Evolutionary conservation across 768 basidiomycete species (phyloP), one percentile per base, ranked within the genome.

Genomic region (Podaxis pistillaris): DNA sequence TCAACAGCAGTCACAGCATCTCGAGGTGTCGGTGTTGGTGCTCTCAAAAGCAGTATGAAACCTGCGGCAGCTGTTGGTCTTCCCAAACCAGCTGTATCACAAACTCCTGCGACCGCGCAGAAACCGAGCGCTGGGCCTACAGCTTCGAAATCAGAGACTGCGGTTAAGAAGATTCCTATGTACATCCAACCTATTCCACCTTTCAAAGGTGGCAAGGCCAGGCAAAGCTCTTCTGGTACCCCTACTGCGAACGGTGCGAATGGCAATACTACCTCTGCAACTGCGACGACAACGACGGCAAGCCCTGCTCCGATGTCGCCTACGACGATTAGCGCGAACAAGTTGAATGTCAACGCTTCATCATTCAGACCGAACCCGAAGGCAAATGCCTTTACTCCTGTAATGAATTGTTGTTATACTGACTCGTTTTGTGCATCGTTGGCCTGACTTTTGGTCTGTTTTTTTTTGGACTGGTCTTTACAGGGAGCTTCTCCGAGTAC

Each of bases 331-430:
- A 78, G 82, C 36, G 80, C 73, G 66, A 74, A 85, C 67, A 85
- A 90, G 67, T 73, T 98, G 68, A 97, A 97, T 67, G 91, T 89
- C 60, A 91, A 91, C 63, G 96, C 96, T 12, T 88, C 89, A 28
- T 92, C 94, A 60, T 98, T 98, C 83, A 88, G 88, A 70, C 94
- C 95, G 12, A 94, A 89, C 71, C 86, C 87, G 60, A 89, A 89
- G 79, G 92, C 91, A 69, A 81, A 79, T 72, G 78, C 85, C 65
- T 93, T 90, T 75, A 89, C 84, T 71, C 91, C 87, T 71, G 86
- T 86, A 78, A 79, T 73, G 62, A 49, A 49, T 62, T 68, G 63
- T 66, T 67, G 68, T 70, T 69, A 47, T 61, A 64, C 61, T 73
- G 65, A 71, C 65, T 47, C n/a, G 44, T 62, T 56, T 47, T 63